A percentile compares a stretch with the other conserved stretches of the same genome.
Conservation (phyloP, 108 stramenopile species). For the Skeletonema tropicum region DNA sequence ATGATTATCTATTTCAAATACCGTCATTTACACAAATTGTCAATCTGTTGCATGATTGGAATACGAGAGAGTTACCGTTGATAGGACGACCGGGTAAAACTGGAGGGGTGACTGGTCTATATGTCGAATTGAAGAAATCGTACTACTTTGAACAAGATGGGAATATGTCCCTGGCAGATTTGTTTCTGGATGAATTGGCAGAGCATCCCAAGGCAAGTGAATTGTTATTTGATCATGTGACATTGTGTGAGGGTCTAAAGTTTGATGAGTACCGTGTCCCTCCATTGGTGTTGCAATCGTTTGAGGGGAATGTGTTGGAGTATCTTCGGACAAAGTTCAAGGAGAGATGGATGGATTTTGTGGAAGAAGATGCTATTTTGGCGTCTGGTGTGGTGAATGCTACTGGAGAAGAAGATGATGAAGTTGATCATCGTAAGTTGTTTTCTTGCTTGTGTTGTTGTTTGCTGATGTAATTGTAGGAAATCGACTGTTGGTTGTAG, state of each 20-base stretch:
- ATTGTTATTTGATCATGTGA: conserved; percentile 32
- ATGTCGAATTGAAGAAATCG: conserved; percentile 59
- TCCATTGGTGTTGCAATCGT: conserved; percentile 60
- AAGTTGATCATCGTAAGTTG: conserved; percentile 22
- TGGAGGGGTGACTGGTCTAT: conserved; percentile 48
- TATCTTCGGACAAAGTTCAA: conserved; percentile 35
- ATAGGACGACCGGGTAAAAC: conserved; percentile 18
- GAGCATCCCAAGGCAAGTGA: conserved; percentile 22
- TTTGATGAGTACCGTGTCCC: conserved; percentile 58
- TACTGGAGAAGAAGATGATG: conserved; percentile 12
- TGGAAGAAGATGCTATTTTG: conserved; percentile 35
- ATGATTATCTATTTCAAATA: conserved; percentile 60
- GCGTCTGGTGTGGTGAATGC: conserved; percentile 4
- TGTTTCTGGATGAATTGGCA: conserved; percentile 44
- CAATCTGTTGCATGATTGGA: conserved; percentile 63
- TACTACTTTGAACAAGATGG: conserved; percentile 32
- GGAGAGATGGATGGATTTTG: conserved; percentile 36
- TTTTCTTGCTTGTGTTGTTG: not conserved
- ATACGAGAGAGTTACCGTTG: conserved; percentile 40
- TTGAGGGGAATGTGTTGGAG: conserved; percentile 43
- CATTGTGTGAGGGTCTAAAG: conserved; percentile 17
- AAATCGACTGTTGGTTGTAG: too few species aligned
- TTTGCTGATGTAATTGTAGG: not conserved
- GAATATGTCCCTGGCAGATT: conserved; percentile 36
- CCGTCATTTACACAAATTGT: conserved; percentile 74